Base-by-base conservation (phyloP, 768 basidiomycete genomes). In the Mrakia hoshinonis region DNA sequence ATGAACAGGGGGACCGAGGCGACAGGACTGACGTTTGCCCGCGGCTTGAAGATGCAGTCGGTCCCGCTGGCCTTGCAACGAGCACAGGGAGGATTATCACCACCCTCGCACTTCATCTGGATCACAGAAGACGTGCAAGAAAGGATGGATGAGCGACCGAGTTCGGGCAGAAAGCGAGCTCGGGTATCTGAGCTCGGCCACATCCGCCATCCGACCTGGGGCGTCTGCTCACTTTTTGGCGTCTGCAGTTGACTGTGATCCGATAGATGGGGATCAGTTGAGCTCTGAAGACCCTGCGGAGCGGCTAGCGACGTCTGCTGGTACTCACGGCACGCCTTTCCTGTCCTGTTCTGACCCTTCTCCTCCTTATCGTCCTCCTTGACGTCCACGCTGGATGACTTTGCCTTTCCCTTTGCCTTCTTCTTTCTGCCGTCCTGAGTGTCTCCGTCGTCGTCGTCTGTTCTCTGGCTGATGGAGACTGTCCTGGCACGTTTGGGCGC, bases 81-180 rank as follows among this genome's bases (percentile, higher is more conserved):
- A 26, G 54, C 29, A 7, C 54, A 55, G 18, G 54, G 54, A 26
- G 54, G 54, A 31, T 55, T 55, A 31, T 55, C 54, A 5, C 54
- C 54, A 2, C 54, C 54, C 26, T 55, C 54, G 54, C 54, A 55
- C 22, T 55, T 55, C 54, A 55, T 55, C 54, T 55, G 54, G 20
- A 31, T 26, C 7, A 47, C 10, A 47, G 46, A 20, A 47, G 20
- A 47, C 20, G 20, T 47, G 46, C 20, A 20, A 10, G 46, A 47
- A 47, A 47, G 10, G 10, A 47, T 47, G 46, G 29, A 29, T 12
- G 54, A 55, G 13, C 12, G 26, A 13, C 31, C 51, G 26, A 55
- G 54, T 29, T 18, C 6, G 18, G 54, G 26, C 54, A 15, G 26
- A 31, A n/a, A 55, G 54, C 26, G 29, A 55, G 29, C 15, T 10